phyloP scores from a whole-genome alignment of 257 asterid genomes.

The Mitragyna speciosa region DNA sequence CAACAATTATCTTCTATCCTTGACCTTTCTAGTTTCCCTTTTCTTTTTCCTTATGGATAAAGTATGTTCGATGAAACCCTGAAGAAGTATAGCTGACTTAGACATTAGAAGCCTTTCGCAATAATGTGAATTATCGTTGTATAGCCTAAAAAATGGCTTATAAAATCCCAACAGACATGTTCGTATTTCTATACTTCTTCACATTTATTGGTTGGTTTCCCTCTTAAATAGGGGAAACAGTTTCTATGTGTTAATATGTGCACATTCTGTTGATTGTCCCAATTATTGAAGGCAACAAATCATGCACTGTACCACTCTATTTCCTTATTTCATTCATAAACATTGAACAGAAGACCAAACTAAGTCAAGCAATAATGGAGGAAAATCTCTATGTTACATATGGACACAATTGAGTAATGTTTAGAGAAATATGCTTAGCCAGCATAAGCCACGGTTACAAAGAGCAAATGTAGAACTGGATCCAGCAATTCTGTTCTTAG shows the following conservation, averaged over 20 bases:
- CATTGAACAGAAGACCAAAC: slow-evolving; percentile 12
- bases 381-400: neutral
- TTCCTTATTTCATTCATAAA: neutral
- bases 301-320: slow-evolving; percentile 10
- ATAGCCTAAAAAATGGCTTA: neutral
- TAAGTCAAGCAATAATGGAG: slow-evolving; percentile 4
- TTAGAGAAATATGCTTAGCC: neutral
- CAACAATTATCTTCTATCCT: neutral
- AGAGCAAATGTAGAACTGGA: neutral
- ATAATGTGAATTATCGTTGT: neutral
- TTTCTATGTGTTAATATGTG: neutral
- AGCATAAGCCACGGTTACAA: neutral
- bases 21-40: neutral
- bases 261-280: slow-evolving; percentile 14
- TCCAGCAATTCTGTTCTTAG: neutral
- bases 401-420: neutral
- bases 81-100: neutral
- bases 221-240: slow-evolving; percentile 11
- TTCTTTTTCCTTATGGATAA: slow-evolving; percentile 3
- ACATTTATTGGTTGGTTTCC: slow-evolving; percentile 24
- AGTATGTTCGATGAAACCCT: neutral
- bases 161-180: neutral
- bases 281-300: slow-evolving; percentile 20
- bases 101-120: neutral
- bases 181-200: neutral